Evolutionary conservation across 352 stramenopile genomes (phyloP).

Genomic region (Pythium grandisporangium): DNA sequence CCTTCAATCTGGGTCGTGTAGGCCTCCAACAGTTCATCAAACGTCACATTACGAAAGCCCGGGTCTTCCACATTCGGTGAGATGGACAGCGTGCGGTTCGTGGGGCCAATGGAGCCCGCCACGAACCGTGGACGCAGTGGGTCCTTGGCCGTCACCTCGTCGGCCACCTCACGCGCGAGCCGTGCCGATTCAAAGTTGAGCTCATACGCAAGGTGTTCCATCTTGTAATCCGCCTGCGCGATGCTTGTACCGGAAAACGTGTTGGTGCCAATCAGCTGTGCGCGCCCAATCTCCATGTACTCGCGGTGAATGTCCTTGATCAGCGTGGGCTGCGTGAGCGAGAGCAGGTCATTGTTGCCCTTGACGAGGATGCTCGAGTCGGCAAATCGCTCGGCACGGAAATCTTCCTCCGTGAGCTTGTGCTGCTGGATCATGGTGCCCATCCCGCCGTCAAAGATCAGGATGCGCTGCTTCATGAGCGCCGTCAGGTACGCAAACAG

Average conservation of each 20-base stretch:
- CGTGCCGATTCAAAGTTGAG: slow-evolving; percentile 92
- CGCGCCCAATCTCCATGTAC: slow-evolving; percentile 91
- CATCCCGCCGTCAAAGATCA: slow-evolving; percentile 97
- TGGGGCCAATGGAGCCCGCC: slow-evolving; percentile 93
- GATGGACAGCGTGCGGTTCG: slow-evolving; percentile 94
- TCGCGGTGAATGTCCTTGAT: slow-evolving; percentile 94
- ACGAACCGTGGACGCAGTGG: slow-evolving; percentile 93
- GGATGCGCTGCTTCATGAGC: slow-evolving; percentile 72
- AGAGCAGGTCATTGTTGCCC: slow-evolving; percentile 97
- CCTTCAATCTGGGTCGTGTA: slow-evolving; percentile 95
- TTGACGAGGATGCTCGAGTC: slow-evolving; percentile 90
- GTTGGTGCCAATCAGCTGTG: slow-evolving; percentile 96
- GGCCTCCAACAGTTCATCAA: slow-evolving; percentile 94
- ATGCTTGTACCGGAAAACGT: slow-evolving; percentile 96
- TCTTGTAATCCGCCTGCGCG: slow-evolving; percentile 95
- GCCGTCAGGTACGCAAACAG: slow-evolving; percentile 66
- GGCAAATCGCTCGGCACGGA: slow-evolving; percentile 91
- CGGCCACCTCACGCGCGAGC: slow-evolving; percentile 87
- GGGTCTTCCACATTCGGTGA: slow-evolving; percentile 94
- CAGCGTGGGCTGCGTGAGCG: slow-evolving; percentile 91
- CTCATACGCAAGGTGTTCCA: slow-evolving; percentile 94
- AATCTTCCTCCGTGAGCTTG: slow-evolving; percentile 93
- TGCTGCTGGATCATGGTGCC: slow-evolving; percentile 96
- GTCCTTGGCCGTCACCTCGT: slow-evolving; percentile 90
- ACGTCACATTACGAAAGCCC: slow-evolving; percentile 91